A percentile compares a stretch with the other conserved stretches of the same genome.
Conservation (phyloP, 208 protist species). For the Acanthamoeba lenticulata region DNA sequence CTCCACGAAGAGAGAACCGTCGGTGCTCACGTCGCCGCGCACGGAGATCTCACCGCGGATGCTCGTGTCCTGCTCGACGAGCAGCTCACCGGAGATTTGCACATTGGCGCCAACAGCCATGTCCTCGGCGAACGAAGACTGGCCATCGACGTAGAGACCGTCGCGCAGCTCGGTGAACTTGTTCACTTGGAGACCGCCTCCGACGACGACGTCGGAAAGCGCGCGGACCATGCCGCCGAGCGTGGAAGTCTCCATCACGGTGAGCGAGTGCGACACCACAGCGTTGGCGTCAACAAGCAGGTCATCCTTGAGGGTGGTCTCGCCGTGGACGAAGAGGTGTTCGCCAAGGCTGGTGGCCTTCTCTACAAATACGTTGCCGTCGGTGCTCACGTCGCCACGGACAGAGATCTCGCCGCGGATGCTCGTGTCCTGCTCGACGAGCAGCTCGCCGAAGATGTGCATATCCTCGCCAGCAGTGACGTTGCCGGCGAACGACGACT, state of each 20-base stretch:
- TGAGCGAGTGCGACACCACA: no score
- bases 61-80: not conserved
- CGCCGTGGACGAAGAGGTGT: not conserved
- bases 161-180: not conserved
- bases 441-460: no score
- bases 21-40: not conserved
- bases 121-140: not conserved
- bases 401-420: not conserved
- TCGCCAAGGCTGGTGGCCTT: not conserved
- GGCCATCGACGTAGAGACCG: not conserved
- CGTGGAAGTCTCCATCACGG: no score
- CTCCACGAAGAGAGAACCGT: not conserved
- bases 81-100: not conserved
- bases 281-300: not conserved
- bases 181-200: not conserved
- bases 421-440: not conserved
- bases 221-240: no score
- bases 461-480: not conserved
- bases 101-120: not conserved
- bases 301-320: not conserved
- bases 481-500: not conserved
- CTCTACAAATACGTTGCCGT: not conserved
- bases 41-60: not conserved
- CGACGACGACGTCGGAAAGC: no score
- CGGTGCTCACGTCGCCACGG: not conserved